Evolutionary conservation across 805 yeast genomes (phyloP).

Genomic region (Wickerhamiella kurtzmanii): DNA sequence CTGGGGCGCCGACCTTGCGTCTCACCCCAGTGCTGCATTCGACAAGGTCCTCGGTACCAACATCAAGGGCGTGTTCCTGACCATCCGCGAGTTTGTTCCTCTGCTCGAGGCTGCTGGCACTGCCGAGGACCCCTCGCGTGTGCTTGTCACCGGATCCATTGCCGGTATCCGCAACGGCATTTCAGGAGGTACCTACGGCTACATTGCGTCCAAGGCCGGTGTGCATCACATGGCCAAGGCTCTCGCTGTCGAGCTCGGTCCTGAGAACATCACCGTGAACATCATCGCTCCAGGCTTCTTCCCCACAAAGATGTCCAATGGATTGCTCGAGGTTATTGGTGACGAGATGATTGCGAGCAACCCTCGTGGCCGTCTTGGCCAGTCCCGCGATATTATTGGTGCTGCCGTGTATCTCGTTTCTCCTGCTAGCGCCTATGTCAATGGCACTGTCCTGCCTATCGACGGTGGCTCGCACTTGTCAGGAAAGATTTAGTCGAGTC

Average conservation of each 20-base stretch:
- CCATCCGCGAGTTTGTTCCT: constrained; percentile 52
- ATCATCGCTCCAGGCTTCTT: constrained; percentile 65
- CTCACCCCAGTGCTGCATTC: constrained; percentile 48
- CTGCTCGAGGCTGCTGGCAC: constrained; percentile 40
- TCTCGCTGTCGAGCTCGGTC: constrained; percentile 54
- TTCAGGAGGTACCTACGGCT: constrained; percentile 50
- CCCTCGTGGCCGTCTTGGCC: constrained; percentile 54
- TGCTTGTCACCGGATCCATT: constrained; percentile 53
- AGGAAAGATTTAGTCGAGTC: constrained; percentile 17
- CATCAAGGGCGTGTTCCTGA: constrained; percentile 52
- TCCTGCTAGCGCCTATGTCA: constrained; percentile 45
- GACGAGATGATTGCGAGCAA: constrained; percentile 39
- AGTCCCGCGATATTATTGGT: constrained; percentile 43
- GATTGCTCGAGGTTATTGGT: constrained; percentile 40
- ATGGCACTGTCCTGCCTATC: constrained; percentile 53
- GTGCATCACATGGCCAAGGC: constrained; percentile 52
- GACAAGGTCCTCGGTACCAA: constrained; percentile 52
- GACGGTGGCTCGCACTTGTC: constrained; percentile 55
- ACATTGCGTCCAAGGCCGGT: constrained; percentile 63
- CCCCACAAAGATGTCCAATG: constrained; percentile 63
- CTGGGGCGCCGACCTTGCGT: constrained; percentile 56
- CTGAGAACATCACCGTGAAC: constrained; percentile 53
- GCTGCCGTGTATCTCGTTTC: constrained; percentile 44
- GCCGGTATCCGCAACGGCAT: constrained; percentile 37
- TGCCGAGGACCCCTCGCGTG: constrained; percentile 47